These are phyloP conservation scores for Eucalyptus marginata DNA, from an alignment of 345 rosid species.

Conservation along the genomic window DNA sequence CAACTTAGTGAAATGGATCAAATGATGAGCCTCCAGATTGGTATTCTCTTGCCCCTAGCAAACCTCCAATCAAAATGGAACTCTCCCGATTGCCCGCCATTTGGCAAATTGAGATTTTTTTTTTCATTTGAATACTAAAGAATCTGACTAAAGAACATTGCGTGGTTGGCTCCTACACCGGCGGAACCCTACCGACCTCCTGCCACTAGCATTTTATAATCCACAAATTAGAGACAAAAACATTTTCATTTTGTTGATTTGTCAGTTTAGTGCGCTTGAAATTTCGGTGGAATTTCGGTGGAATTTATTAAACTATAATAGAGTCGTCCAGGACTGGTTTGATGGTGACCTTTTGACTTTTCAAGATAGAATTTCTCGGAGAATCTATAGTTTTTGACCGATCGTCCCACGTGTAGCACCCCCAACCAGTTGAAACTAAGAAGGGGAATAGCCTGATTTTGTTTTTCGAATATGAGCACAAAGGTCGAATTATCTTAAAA, in stretches of 20 bases:
- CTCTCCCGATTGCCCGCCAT: not conserved
- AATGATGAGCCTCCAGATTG: not conserved
- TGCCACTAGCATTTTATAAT: not conserved
- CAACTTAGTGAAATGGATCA: not conserved
- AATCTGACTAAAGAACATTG: not conserved
- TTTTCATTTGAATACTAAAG: not conserved
- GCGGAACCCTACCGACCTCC: not conserved
- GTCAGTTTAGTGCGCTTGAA: not conserved
- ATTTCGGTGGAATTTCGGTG: not conserved
- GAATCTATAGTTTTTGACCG: not conserved
- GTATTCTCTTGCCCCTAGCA: not conserved
- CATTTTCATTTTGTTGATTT: not conserved
- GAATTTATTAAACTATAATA: not conserved
- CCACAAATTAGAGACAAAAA: not conserved
- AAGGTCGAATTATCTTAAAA: not conserved
- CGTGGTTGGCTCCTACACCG: not conserved
- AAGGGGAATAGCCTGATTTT: not conserved
- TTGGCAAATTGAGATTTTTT: not conserved
- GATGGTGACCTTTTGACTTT: not conserved
- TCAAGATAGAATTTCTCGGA: not conserved
- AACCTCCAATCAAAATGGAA: not conserved
- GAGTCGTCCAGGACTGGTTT: not conserved
- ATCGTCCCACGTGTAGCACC: not conserved
- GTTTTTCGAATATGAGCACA: not conserved
- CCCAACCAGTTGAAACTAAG: not conserved